These are phyloP conservation scores for Cladophialophora bantiana DNA, from an alignment of 2,329 filamentous ascomycete species.

Conservation along the genomic window DNA sequence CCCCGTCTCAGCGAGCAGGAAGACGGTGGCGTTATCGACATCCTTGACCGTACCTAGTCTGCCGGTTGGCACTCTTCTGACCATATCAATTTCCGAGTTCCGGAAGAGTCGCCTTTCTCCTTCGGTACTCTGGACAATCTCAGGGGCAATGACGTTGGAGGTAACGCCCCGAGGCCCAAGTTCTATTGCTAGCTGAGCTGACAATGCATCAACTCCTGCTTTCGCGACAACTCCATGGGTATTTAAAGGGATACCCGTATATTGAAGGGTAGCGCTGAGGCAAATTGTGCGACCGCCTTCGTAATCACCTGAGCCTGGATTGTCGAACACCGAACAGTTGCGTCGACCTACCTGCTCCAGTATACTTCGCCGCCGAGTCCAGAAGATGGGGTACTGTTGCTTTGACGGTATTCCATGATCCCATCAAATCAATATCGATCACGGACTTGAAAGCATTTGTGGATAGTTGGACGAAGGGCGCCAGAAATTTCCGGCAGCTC, in stretches of 20 bases:
- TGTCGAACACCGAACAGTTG: background rate
- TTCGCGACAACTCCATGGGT: slow-evolving; percentile 89
- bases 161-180: slow-evolving; percentile 86
- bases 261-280: slow-evolving; percentile 89
- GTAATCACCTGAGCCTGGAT: background rate
- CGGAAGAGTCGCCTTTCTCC: slow-evolving; percentile 72
- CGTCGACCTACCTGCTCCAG: background rate
- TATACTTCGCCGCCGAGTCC: slow-evolving; percentile 45
- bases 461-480: slow-evolving; percentile 20
- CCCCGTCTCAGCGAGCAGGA: slow-evolving; percentile 82
- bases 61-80: slow-evolving; percentile 71
- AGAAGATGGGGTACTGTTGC: slow-evolving; percentile 23
- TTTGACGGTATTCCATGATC: slow-evolving; percentile 28
- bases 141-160: slow-evolving; percentile 86
- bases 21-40: slow-evolving; percentile 90
- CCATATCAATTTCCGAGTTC: slow-evolving; percentile 56
- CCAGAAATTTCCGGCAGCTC: slow-evolving; percentile 30
- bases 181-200: slow-evolving; percentile 79
- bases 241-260: slow-evolving; percentile 83
- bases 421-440: slow-evolving; percentile 29
- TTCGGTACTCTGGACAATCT: slow-evolving; percentile 84
- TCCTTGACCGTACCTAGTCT: slow-evolving; percentile 81
- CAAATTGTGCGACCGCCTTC: slow-evolving; percentile 80
- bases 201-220: slow-evolving; percentile 84
- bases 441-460: slow-evolving; percentile 30